Evolutionary conservation across 1,139 yeast genomes (phyloP), one percentile per base, ranked within the genome.

Genomic region (Blastobotrys persicus): DNA sequence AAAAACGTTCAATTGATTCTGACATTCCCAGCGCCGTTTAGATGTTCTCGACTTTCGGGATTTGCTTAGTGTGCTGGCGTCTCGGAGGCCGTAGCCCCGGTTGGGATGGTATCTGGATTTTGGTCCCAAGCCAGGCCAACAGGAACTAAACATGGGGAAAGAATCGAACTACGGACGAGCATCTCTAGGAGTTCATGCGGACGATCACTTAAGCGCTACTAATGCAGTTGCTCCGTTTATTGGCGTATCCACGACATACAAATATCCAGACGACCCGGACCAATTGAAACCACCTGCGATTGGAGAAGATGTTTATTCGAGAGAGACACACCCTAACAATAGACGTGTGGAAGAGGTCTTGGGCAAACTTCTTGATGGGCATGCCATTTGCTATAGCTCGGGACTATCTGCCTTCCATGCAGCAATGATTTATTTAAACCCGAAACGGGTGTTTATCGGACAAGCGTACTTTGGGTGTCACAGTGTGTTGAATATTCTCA

Each of bases 381-480:
- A 83, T 52, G 77, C 81, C 1, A 81, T 85, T 1, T 76, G 81
- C 1, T 91, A 88, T 64, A 77, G 82, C 39, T 83, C 91, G 0
- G 98, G 98, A 0, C 68, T 88, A 35, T 74, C 88, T 47, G 95
- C 97, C 0, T 88, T 86, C 65, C 79, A 77, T 60, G 97, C 91
- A 1, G 80, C 87, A 12, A 69, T 91, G 63, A 78, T 83, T 33
- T 76, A 82, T 58, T 76, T 73, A 57, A 83, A 85, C 59, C 98
- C 98, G 1, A 85, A 84, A 60, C 75, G 76, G 20, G 69, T 91
- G 16, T 84, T 88, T 32, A 77, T 88, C 57, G 95, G 88, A 11
- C 79, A 84, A 38, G 88, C 91, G 2, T 91, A 91, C 66, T 95
- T 86, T 62, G 98, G 98, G 4, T 79, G 85, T 56, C 85, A 79